These are phyloP conservation scores for Ceratocystis destructans DNA, from an alignment of 2,329 filamentous ascomycete genomes.

Conservation along the genomic window DNA sequence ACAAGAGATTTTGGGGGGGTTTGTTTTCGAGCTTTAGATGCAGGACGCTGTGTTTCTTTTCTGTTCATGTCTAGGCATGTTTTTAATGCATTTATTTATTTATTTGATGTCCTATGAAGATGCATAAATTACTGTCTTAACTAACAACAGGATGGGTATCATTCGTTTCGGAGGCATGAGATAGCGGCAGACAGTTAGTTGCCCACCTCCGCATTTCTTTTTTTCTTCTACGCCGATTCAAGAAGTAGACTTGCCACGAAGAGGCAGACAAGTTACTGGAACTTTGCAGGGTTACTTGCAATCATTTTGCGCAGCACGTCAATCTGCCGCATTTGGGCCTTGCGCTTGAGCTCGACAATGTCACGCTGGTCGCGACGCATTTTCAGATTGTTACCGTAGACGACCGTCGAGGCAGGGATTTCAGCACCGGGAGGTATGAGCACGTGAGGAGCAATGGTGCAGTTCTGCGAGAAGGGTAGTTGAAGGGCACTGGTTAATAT, in stretches of 20 bases:
- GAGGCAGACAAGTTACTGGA: constrained; percentile 19
- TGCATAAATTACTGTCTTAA: neutral
- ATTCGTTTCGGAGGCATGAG: neutral
- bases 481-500: neutral
- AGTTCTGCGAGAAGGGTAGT: constrained; percentile 38
- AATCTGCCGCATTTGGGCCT: constrained; percentile 52
- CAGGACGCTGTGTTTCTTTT: neutral
- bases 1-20: neutral
- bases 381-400: constrained; percentile 48
- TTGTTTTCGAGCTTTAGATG: neutral
- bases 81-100: neutral
- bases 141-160: constrained; percentile 4
- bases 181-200: neutral
- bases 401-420: constrained; percentile 53
- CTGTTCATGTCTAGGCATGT: neutral
- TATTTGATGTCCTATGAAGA: neutral
- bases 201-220: neutral
- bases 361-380: constrained; percentile 45
- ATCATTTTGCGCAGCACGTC: constrained; percentile 54
- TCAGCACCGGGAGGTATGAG: constrained; percentile 42
- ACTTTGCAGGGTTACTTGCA: constrained; percentile 45
- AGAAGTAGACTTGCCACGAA: neutral
- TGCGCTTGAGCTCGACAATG: constrained; percentile 49
- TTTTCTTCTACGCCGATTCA: neutral
- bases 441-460: constrained; percentile 54